Evolutionary conservation across 2,329 filamentous ascomycete species (phyloP).

Genomic region (Myriosclerotinia scirpicola): DNA sequence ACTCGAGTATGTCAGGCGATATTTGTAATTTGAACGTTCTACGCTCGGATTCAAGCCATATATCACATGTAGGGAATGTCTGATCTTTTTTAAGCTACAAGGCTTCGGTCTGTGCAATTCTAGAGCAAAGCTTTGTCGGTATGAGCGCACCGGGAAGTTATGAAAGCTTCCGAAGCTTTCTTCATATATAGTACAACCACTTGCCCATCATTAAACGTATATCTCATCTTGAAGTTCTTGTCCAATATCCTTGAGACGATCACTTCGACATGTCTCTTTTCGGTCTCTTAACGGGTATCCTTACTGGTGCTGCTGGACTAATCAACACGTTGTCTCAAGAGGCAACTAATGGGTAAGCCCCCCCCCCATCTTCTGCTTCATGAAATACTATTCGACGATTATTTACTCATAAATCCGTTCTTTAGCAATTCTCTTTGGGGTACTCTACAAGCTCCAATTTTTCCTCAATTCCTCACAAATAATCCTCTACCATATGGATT

Average conservation of each 20-base stretch:
- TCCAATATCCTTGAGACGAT: not conserved
- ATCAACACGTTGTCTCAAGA: not conserved
- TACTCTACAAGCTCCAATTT: slow-evolving; percentile 33
- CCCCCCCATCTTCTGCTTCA: not conserved
- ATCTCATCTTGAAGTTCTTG: not conserved
- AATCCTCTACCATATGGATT: slow-evolving; percentile 51
- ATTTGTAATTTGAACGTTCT: not conserved
- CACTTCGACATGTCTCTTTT: not conserved
- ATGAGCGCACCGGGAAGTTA: not conserved
- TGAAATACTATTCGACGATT: not conserved
- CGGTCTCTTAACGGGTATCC: not conserved
- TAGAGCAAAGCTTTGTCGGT: not conserved
- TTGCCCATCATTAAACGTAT: not conserved
- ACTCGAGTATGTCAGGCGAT: not conserved
- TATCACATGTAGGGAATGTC: not conserved
- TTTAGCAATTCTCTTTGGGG: slow-evolving; percentile 37
- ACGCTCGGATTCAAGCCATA: not conserved
- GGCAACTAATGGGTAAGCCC: slow-evolving; percentile 7
- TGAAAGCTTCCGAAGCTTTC: not conserved
- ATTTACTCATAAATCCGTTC: not conserved
- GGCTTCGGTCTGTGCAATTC: slow-evolving; percentile 5
- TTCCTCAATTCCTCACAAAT: slow-evolving; percentile 48
- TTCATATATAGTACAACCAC: slow-evolving; percentile 9
- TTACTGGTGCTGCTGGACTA: not conserved
- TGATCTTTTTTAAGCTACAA: slow-evolving; percentile 6